These are phyloP conservation scores for Martiniozyma asiatica DNA, from an alignment of 1,139 yeast genomes.

Conservation along the genomic window DNA sequence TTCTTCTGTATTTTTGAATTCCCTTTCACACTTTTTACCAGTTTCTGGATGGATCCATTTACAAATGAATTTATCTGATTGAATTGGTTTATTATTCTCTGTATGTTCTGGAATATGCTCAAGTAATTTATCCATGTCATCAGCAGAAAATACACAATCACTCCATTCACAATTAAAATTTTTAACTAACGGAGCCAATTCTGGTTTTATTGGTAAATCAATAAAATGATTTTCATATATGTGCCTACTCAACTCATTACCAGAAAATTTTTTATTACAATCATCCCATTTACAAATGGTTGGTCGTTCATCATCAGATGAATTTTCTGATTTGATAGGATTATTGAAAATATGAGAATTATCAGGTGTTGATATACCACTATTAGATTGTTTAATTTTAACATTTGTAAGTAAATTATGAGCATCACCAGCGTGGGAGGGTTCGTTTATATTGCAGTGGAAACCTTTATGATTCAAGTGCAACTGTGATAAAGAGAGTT, in stretches of 20 bases:
- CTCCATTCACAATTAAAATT: conserved; percentile 58
- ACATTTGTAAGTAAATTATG: no score
- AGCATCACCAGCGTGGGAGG: no score
- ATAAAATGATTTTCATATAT: conserved; percentile 43
- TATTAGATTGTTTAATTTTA: no score
- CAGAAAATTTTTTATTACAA: conserved; percentile 11
- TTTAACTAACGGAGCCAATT: no score
- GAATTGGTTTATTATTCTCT: conserved; percentile 18
- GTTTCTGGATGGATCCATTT: conserved; percentile 15
- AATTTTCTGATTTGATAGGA: no score
- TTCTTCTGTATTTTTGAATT: conserved; percentile 41
- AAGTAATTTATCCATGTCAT: conserved; percentile 40
- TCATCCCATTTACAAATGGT: conserved; percentile 22
- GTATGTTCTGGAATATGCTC: conserved; percentile 41
- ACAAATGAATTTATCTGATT: conserved; percentile 35
- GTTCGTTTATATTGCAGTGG: no score
- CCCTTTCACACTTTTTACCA: conserved; percentile 30
- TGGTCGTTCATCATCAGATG: no score
- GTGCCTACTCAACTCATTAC: conserved; percentile 35
- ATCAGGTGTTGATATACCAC: no score
- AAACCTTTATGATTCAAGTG: no score
- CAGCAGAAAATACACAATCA: conserved; percentile 46
- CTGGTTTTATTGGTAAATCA: conserved; percentile 4
- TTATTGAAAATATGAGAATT: no score
- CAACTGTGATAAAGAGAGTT: no score